A percentile compares a stretch with the other conserved stretches of the same genome.
These are phyloP conservation scores for Xerocomus minutiporus DNA, from an alignment of 1,284 basidiomycete species.

Conservation along the genomic window DNA sequence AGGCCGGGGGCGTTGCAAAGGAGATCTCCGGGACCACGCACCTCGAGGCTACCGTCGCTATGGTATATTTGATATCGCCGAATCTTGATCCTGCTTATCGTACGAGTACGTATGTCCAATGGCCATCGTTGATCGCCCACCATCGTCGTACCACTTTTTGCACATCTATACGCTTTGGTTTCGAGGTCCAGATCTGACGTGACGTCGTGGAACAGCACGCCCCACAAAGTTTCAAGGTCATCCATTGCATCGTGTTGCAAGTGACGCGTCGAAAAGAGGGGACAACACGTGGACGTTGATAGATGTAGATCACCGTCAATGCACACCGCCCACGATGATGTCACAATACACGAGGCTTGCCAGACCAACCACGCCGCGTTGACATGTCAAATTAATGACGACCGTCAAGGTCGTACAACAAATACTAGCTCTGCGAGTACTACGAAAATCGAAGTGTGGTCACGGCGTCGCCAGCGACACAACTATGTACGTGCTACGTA, in stretches of 20 bases:
- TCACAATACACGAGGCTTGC: neutral
- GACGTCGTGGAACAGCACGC: neutral
- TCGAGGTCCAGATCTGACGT: neutral
- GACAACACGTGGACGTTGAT: neutral
- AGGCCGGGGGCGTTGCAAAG: neutral
- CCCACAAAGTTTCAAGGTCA: neutral
- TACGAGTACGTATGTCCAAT: neutral
- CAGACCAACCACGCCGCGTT: neutral
- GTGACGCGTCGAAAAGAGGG: neutral
- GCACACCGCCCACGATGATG: neutral
- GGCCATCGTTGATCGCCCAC: neutral
- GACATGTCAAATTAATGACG: neutral
- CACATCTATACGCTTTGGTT: too few relatives aligned
- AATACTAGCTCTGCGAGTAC: constrained; percentile 18
- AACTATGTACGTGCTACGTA: constrained; percentile 19
- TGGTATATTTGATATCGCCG: neutral
- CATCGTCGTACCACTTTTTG: neutral
- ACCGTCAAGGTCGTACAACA: constrained; percentile 14
- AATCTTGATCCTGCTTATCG: neutral
- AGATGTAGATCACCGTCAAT: neutral
- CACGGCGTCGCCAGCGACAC: constrained; percentile 23
- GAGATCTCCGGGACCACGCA: neutral
- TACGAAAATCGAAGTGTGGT: constrained; percentile 11
- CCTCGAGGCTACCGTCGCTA: neutral
- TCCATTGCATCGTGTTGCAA: neutral